Evolutionary conservation across 257 asterid genomes (phyloP).

Genomic region (Solanum sparsipilum): DNA sequence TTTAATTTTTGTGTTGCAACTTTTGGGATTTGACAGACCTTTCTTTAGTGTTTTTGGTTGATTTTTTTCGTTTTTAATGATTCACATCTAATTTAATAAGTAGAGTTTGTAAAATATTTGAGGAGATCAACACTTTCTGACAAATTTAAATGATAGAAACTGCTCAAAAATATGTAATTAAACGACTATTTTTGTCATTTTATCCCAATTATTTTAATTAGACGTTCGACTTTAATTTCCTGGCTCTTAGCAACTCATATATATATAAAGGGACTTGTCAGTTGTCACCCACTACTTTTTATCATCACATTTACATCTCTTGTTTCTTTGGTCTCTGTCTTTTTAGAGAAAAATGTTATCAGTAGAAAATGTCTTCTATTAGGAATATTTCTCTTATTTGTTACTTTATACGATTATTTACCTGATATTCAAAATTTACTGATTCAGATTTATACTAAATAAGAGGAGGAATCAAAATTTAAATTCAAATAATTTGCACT

Average conservation of each 20-base stretch:
- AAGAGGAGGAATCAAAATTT: background rate
- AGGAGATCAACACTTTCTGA: too few species aligned
- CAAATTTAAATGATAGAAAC: background rate
- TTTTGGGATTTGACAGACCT: background rate
- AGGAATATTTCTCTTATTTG: background rate
- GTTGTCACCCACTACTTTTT: background rate
- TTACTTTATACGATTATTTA: too few species aligned
- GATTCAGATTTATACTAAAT: background rate
- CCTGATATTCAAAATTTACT: background rate
- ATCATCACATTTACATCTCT: background rate
- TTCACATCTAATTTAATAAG: too few species aligned
- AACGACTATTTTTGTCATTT: background rate
- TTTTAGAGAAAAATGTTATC: background rate
- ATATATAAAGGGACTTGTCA: too few species aligned
- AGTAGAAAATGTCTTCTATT: background rate
- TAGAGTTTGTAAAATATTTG: too few species aligned
- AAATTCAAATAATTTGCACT: too few species aligned
- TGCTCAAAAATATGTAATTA: background rate
- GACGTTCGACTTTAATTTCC: too few species aligned
- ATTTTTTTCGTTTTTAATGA: background rate
- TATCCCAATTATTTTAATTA: too few species aligned
- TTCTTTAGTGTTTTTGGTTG: background rate
- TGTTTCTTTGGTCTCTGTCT: background rate
- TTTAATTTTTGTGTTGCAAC: too few species aligned
- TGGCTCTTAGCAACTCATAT: too few species aligned